Conservation (phyloP, 192 early-diverging fungal species). For the Entomortierella beljakovae region DNA sequence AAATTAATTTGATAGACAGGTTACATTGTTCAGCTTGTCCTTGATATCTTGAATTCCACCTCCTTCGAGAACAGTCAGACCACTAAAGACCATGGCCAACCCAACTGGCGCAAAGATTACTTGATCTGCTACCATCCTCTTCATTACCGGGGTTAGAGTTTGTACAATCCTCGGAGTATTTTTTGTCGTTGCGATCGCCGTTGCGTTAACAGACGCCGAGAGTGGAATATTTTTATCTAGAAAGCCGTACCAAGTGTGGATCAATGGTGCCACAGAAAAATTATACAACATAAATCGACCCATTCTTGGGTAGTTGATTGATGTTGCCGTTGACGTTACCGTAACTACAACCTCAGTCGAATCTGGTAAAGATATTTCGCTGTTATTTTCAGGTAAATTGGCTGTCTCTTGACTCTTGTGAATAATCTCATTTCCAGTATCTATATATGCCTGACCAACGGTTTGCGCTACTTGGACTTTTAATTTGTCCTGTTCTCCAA, state of each 20-base stretch:
- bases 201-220: too few relatives aligned
- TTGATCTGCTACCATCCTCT: slow-evolving; percentile 67
- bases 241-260: slow-evolving; percentile 76
- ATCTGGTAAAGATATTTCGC: background rate
- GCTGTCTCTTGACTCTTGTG: background rate
- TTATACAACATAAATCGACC: slow-evolving; percentile 76
- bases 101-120: slow-evolving; percentile 75
- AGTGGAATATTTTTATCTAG: slow-evolving; percentile 75
- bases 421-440: background rate
- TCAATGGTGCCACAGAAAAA: slow-evolving; percentile 73
- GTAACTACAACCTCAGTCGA: background rate
- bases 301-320: slow-evolving; percentile 60
- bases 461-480: background rate
- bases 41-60: slow-evolving; percentile 60
- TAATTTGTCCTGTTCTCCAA: slow-evolving; percentile 1
- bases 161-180: background rate
- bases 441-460: background rate
- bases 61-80: slow-evolving; percentile 74
- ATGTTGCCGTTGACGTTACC: background rate
- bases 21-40: slow-evolving; percentile 66
- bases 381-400: slow-evolving; percentile 5
- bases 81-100: slow-evolving; percentile 70
- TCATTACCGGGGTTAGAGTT: slow-evolving; percentile 23
- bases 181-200: too few relatives aligned
- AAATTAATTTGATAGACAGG: too few relatives aligned